These are phyloP conservation scores for Mitragyna speciosa DNA, from an alignment of 257 asterid genomes.

Conservation along the genomic window DNA sequence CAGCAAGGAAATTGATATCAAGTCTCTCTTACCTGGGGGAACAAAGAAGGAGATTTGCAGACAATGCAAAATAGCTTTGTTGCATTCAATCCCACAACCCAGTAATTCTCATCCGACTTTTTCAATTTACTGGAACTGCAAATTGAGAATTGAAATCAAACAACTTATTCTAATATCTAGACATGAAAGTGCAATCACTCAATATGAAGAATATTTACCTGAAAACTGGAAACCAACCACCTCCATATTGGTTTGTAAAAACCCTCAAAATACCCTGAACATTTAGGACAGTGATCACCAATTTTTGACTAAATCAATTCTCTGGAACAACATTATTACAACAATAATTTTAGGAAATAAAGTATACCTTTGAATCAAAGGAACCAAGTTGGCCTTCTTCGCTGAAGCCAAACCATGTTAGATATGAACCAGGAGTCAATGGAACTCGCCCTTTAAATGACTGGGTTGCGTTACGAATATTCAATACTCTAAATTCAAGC, in stretches of 20 bases:
- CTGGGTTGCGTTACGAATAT: constrained; percentile 52
- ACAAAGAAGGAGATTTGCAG: constrained; percentile 84
- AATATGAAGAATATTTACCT: constrained; percentile 49
- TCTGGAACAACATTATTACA: neutral
- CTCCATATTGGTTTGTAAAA: constrained; percentile 74
- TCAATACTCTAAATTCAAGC: constrained; percentile 82
- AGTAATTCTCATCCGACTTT: constrained; percentile 72
- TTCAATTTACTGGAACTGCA: constrained; percentile 65
- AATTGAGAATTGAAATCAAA: constrained; percentile 14
- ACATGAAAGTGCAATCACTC: neutral
- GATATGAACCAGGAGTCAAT: constrained; percentile 86
- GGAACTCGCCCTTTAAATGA: constrained; percentile 67
- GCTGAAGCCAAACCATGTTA: constrained; percentile 92
- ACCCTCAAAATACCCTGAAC: constrained; percentile 85
- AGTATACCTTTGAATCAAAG: constrained; percentile 84
- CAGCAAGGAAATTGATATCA: constrained; percentile 16
- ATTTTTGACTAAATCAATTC: neutral
- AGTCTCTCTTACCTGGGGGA: constrained; percentile 68
- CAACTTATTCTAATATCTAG: neutral
- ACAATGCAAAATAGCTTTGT: constrained; percentile 78
- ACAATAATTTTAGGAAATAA: constrained; percentile 9
- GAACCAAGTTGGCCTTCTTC: constrained; percentile 93
- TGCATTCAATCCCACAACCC: constrained; percentile 84
- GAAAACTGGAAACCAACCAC: constrained; percentile 93
- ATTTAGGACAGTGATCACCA: constrained; percentile 14